A percentile compares a stretch with the other conserved stretches of the same genome.
Evolutionary conservation across 2,329 filamentous ascomycete genomes (phyloP).

Genomic region (Apiospora pterosperma): DNA sequence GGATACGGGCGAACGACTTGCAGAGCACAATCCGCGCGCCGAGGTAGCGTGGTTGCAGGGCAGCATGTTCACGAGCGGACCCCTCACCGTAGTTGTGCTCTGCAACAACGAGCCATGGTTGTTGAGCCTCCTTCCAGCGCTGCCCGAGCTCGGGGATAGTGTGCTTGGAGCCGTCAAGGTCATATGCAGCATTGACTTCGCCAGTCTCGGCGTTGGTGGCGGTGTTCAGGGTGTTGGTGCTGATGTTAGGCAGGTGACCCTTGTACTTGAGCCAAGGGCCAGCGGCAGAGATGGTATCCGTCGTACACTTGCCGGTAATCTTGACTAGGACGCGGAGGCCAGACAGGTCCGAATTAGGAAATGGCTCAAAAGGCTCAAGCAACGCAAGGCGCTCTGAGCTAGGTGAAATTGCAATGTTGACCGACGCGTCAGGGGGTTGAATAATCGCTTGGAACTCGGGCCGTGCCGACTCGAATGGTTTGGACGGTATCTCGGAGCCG

Average conservation of each 20-base stretch:
- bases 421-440: conserved; percentile 66
- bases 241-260: conserved; percentile 96
- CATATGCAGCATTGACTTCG: conserved; percentile 90
- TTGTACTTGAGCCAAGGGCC: conserved; percentile 99
- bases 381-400: conserved; percentile 87
- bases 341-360: conserved; percentile 71
- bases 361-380: conserved; percentile 84
- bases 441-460: conserved; percentile 66
- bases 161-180: conserved; percentile 69
- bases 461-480: conserved; percentile 70
- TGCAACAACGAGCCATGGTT: conserved; percentile 89
- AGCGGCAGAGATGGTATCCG: conserved; percentile 95
- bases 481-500: conserved; percentile 60
- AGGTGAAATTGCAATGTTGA: conserved; percentile 75
- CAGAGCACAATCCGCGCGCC: conserved; percentile 79
- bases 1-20: conserved; percentile 88
- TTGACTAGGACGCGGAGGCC: conserved; percentile 89
- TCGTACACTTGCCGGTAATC: conserved; percentile 96
- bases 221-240: conserved; percentile 94
- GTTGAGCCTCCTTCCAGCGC: conserved; percentile 72
- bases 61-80: conserved; percentile 84
- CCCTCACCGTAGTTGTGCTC: conserved; percentile 98
- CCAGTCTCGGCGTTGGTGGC: conserved; percentile 89
- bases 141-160: conserved; percentile 86
- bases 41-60: conserved; percentile 85